Conservation (phyloP, 2,329 filamentous ascomycete genomes). For the Daldinia sp. region DNA sequence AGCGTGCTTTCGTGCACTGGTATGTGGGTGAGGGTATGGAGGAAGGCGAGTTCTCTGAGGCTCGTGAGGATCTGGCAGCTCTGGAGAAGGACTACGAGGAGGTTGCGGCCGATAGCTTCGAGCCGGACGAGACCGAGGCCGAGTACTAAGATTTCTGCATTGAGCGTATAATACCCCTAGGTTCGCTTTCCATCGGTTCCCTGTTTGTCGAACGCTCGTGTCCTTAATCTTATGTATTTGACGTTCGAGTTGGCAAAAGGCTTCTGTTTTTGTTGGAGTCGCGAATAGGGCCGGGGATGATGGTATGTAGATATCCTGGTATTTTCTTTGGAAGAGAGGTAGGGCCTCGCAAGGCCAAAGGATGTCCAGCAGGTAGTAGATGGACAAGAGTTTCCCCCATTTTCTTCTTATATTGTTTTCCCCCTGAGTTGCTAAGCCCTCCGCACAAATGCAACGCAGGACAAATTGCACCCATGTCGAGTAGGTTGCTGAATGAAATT, state of each 20-base stretch:
- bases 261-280: conserved; percentile 20
- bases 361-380: conserved; percentile 11
- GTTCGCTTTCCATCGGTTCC: conserved; percentile 25
- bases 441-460: conserved; percentile 16
- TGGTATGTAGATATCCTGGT: conserved; percentile 29
- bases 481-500: conserved; percentile 27
- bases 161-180: conserved; percentile 43
- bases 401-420: conserved; percentile 27
- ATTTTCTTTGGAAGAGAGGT: conserved; percentile 23
- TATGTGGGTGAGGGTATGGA: conserved; percentile 92
- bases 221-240: conserved; percentile 13
- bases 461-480: conserved; percentile 22
- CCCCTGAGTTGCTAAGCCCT: conserved; percentile 4
- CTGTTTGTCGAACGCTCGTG: conserved; percentile 18
- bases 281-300: conserved; percentile 23
- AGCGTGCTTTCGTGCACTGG: conserved; percentile 80
- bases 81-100: conserved; percentile 89
- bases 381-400: conserved; percentile 19
- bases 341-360: conserved; percentile 3
- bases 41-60: conserved; percentile 89
- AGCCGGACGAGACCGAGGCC: conserved; percentile 69
- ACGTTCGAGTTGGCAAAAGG: conserved; percentile 27
- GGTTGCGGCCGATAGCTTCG: conserved; percentile 76
- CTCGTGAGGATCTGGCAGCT: conserved; percentile 84
- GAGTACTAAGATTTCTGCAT: conserved; percentile 75